These are phyloP conservation scores for Dimargaris cristalligena DNA, from an alignment of 192 early-diverging fungal species.

Conservation along the genomic window DNA sequence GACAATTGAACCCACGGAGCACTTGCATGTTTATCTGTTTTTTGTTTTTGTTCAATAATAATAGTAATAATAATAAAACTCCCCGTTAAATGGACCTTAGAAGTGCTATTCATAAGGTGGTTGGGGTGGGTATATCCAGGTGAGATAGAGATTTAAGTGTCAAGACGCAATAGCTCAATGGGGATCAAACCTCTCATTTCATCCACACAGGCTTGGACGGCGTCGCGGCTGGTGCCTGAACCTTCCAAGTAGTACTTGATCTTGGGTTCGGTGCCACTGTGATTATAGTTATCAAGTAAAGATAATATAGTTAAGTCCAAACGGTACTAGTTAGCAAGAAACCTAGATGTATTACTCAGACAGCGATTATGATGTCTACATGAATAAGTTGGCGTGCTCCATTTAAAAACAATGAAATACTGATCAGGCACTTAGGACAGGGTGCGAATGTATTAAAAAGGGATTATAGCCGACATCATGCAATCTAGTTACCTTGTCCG, in stretches of 20 bases:
- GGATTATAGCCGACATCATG: too few relatives aligned
- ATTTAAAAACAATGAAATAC: neutral
- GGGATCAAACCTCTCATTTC: slow-evolving; percentile 32
- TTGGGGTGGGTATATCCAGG: too few relatives aligned
- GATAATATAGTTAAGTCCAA: slow-evolving; percentile 12
- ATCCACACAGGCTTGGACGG: slow-evolving; percentile 29
- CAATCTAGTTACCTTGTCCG: slow-evolving; percentile 28
- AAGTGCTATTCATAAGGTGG: too few relatives aligned
- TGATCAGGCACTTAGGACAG: too few relatives aligned
- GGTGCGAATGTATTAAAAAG: too few relatives aligned
- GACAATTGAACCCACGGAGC: too few relatives aligned
- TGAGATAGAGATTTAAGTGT: too few relatives aligned
- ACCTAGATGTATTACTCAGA: neutral
- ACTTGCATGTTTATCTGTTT: too few relatives aligned
- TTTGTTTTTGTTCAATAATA: too few relatives aligned
- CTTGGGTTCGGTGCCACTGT: slow-evolving; percentile 78
- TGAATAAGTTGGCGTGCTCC: too few relatives aligned
- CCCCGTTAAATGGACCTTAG: too few relatives aligned
- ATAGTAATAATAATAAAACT: too few relatives aligned
- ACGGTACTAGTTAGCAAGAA: neutral
- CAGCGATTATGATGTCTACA: neutral
- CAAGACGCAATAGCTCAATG: slow-evolving; percentile 17
- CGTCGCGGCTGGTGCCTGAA: slow-evolving; percentile 23
- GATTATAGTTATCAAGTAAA: slow-evolving; percentile 11
- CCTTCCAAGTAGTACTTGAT: slow-evolving; percentile 74